Conservation (phyloP, 192 early-diverging fungal species). For the Backusella tuberculispora region DNA sequence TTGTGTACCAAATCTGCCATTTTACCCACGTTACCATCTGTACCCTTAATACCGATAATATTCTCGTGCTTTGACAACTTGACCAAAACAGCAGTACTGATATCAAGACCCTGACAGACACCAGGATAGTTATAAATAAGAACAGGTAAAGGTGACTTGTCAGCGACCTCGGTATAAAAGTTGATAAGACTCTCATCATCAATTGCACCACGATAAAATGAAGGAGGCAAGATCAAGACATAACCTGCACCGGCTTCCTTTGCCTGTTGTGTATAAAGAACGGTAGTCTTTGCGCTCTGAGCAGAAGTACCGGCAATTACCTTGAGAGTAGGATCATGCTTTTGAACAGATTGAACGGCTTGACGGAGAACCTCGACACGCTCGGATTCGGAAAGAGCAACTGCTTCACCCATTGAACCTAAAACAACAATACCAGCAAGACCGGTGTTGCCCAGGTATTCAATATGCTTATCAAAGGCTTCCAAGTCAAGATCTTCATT, state of each 20-base stretch:
- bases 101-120: conserved; percentile 44
- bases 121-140: conserved; percentile 48
- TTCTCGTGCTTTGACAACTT: conserved; percentile 36
- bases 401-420: conserved; percentile 45
- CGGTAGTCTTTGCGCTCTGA: conserved; percentile 30
- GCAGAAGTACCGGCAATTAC: conserved; percentile 38
- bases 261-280: conserved; percentile 35
- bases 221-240: conserved; percentile 40
- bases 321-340: conserved; percentile 30
- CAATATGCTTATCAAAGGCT: conserved; percentile 39
- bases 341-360: conserved; percentile 21
- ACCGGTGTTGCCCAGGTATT: conserved; percentile 37
- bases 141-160: conserved; percentile 42
- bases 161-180: conserved; percentile 34
- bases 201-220: conserved; percentile 36
- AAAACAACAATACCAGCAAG: conserved; percentile 40
- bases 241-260: conserved; percentile 35
- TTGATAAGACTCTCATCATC: conserved; percentile 20
- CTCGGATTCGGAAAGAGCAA: conserved; percentile 42
- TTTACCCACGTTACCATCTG: conserved; percentile 47
- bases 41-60: conserved; percentile 44
- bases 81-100: conserved; percentile 22
- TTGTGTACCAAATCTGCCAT: conserved; percentile 37
- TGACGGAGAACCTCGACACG: conserved; percentile 24
- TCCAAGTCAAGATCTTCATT: conserved; percentile 46